These are phyloP conservation scores for Mycena rosella DNA, from an alignment of 768 basidiomycete species.

Conservation along the genomic window DNA sequence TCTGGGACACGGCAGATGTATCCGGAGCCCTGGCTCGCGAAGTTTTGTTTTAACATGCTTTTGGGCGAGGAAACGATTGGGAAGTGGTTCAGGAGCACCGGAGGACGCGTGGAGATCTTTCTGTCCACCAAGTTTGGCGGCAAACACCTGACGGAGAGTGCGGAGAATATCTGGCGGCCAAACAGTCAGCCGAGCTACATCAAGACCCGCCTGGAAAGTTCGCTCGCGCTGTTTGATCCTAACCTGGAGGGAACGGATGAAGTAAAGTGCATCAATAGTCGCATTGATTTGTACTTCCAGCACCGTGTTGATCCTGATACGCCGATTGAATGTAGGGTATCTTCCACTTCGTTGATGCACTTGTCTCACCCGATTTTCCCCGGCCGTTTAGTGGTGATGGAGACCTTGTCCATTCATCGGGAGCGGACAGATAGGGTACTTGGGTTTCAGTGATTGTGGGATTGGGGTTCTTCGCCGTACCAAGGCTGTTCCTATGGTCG, in stretches of 20 bases:
- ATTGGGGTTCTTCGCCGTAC: slow-evolving; percentile 43
- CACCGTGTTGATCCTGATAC: slow-evolving; percentile 31
- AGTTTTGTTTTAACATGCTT: background rate
- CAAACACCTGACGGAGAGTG: slow-evolving; percentile 8
- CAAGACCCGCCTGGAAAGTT: slow-evolving; percentile 41
- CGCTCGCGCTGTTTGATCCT: slow-evolving; percentile 35
- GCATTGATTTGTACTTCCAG: slow-evolving; percentile 47
- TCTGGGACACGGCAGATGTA: slow-evolving; percentile 58
- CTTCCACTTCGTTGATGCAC: background rate
- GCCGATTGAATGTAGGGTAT: slow-evolving; percentile 34
- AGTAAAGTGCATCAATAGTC: slow-evolving; percentile 38
- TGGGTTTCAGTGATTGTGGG: slow-evolving; percentile 47
- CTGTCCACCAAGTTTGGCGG: slow-evolving; percentile 62
- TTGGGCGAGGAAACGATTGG: slow-evolving; percentile 4
- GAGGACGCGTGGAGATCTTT: slow-evolving; percentile 51
- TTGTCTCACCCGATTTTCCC: no score
- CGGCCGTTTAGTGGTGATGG: slow-evolving; percentile 40
- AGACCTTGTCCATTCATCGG: slow-evolving; percentile 29
- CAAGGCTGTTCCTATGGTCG: slow-evolving; percentile 38
- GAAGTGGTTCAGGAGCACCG: slow-evolving; percentile 36
- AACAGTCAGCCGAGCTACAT: slow-evolving; percentile 49
- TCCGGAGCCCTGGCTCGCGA: no score
- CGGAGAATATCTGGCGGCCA: slow-evolving; percentile 32
- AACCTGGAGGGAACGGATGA: background rate
- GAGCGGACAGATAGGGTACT: slow-evolving; percentile 42